Base-by-base conservation (phyloP, 2,329 filamentous ascomycete genomes). In the Sphaerulina vaccinii region DNA sequence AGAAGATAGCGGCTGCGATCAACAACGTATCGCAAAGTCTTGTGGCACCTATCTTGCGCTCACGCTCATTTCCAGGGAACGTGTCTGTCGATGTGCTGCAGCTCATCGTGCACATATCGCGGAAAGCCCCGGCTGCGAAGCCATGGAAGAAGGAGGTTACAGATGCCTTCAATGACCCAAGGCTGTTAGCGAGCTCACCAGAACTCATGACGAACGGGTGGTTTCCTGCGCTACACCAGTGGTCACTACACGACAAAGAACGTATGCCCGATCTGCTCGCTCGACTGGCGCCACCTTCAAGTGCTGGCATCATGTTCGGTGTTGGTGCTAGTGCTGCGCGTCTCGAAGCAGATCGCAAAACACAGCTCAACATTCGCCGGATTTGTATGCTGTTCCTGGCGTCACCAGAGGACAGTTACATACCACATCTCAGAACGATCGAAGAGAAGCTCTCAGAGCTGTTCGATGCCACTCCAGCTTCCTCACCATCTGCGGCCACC, bases 251-350 rank as follows among this genome's bases (percentile, higher is more conserved):
- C 13, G 93, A 99, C 69, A 96, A 95, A 71, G 91, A 96, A 49
- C 84, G 88, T 40, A 80, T 99, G 72, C 76, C 85, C 0, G 93
- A 99, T 56, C 75, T 96, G 3, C 72, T 97, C 7, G 78, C 81
- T 32, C 86, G 90, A 16, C 81, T 99, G 56, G 85, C 85, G 5
- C 82, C 91, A 3, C 93, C 93, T 5, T 90, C 91, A 1, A 92
- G 91, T 11, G 93, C 95, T 0, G 93, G 93, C 7, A 95, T 99
- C 61, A 92, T 99, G 68, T 99, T 99, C 65, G 93, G 93, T n/a
- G 93, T 99, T 0, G 95, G 95, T 9, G 93, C 93, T 5, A 90
- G 89, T 18, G 95, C 91, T 37, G 93, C 93, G 29, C 81, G 93
- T 52, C 81, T 95, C n/a, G 93, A 99, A 71, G 90, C 95, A 5